A percentile compares a stretch with the other conserved stretches of the same genome.
Evolutionary conservation across 768 basidiomycete species (phyloP).

Genomic region (Boletus insuetus): DNA sequence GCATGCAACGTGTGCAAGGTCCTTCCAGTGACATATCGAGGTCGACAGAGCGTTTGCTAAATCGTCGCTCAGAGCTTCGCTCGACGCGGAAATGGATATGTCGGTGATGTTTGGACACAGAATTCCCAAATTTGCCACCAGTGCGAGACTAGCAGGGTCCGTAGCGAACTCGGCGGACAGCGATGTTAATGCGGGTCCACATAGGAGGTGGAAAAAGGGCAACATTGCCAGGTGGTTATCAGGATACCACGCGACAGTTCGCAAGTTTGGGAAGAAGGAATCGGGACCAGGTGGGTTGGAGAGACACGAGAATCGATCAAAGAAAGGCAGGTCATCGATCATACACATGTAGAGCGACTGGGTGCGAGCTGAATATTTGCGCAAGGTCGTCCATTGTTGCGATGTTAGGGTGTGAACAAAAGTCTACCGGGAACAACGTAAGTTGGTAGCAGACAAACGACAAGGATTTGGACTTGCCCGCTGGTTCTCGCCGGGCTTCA

Average conservation of each 20-base stretch:
- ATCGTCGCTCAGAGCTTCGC: constrained; percentile 3
- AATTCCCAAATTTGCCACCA: constrained; percentile 9
- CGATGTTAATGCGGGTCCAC: constrained; percentile 19
- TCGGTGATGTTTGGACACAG: constrained; percentile 20
- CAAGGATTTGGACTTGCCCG: constrained; percentile 8
- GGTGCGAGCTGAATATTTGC: constrained; percentile 20
- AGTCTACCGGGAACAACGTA: neutral
- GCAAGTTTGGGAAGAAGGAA: constrained; percentile 24
- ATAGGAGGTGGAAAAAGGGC: constrained; percentile 23
- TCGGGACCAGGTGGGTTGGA: constrained; percentile 9
- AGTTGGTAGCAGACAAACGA: neutral
- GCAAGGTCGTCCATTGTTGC: constrained; percentile 18
- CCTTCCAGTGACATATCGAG: constrained; percentile 19
- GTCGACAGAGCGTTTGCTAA: constrained; percentile 15
- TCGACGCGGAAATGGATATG: constrained; percentile 14
- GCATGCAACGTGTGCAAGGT: constrained; percentile 18
- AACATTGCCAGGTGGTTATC: constrained; percentile 16
- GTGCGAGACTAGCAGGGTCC: constrained; percentile 15
- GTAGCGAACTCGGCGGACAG: constrained; percentile 19
- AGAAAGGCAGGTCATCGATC: constrained; percentile 15
- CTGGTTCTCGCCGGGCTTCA: neutral
- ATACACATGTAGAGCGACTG: constrained; percentile 20
- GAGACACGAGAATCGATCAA: constrained; percentile 10
- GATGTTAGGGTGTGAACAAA: neutral
- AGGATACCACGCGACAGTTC: constrained; percentile 22